Base-by-base conservation (phyloP, 441 rosid genomes). In the Adansonia madagascariensis region DNA sequence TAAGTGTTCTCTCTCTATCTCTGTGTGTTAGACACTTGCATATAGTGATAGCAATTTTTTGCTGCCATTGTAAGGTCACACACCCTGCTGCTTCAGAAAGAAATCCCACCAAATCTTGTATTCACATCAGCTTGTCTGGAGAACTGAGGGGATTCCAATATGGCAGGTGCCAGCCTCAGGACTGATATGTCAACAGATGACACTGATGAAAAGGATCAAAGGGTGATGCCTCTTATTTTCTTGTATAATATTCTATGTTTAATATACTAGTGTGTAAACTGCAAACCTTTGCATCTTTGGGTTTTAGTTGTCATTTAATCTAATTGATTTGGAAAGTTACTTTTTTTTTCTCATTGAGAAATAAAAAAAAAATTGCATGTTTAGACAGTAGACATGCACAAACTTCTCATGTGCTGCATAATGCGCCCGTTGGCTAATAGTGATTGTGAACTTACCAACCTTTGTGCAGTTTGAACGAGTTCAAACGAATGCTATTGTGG, bases 131-230 rank as follows among this genome's bases (percentile, higher is more conserved):
- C 86, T 77, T 81, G 79, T 72, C 82, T 71, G 46, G 89, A 89
- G 84, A 86, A 86, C 64, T 86, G 90, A 90, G 91, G 87, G 71
- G 94, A 89, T 75, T 81, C 86, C 78, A 84, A 77, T 64, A 82
- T 88, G 87, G 91, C 89, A 41, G 94, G 89, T 75, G 88, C 88
- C 60, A 92, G 97, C 83, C 92, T 91, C 70, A 87, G 86, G 80
- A 91, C 94, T 50, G 95, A 91, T 82, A 86, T 83, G 57, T 92
- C 97, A 80, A 90, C 97, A n/a, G 97, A 92, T 75, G 95, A 91
- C 75, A 88, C 92, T 55, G 95, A 90, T 79, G 92, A 90, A 70
- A 92, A 87, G 86, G 87, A 85, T 86, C 91, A 80, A 72, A 85
- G 87, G 91, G 97, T 92, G 78, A 83, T 57, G 66, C 80, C 73